Evolutionary conservation across 768 basidiomycete genomes (phyloP), one percentile per base, ranked within the genome.

Genomic region (Lactarius akahatsu): DNA sequence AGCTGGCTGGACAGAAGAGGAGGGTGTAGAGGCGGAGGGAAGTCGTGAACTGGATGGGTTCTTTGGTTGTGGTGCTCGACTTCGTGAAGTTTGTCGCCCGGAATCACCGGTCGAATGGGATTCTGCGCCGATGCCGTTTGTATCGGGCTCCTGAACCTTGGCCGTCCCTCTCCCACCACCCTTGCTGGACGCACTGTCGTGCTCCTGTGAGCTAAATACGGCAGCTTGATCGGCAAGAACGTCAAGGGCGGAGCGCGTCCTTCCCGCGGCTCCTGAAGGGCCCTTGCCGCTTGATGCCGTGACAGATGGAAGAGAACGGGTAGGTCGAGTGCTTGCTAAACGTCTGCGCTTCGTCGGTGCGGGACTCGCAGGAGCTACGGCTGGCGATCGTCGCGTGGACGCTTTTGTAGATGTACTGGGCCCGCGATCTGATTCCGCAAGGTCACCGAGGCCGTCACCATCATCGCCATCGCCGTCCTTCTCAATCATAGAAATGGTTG

Each of bases 141-240:
- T 26, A 26, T 55, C 57, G 23, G 43, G 30, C 32, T 18, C 67
- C 54, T 61, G 70, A 26, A 36, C 59, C 40, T 69, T 71, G 41
- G 50, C 61, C 50, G 69, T 61, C 47, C 16, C 70, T 64, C 59
- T 70, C 59, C 16, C 64, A 61, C 38, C 72, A 68, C 52, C 66
- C 64, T 70, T 69, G 30, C 54, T 41, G 16, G 69, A 58, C n/a
- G 38, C 61, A 47, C 34, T 43, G 8, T 63, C 70, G 20, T 62
- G 72, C 68, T 78, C 72, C 71, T 78, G 67, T 70, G 80, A 73
- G 74, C 78, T 75, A 74, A 83, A 70, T 20, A 64, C 70, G 23
- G 86, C 86, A 3, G 90, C 88, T 73, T 90, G 88, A 69, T 90
- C 88, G 1, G 89, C 90, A 40, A 91, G 77, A 9, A 91, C 88